A percentile compares a stretch with the other conserved stretches of the same genome.
These are phyloP conservation scores for Mercurialis annua DNA, from an alignment of 345 rosid species.

Conservation along the genomic window DNA sequence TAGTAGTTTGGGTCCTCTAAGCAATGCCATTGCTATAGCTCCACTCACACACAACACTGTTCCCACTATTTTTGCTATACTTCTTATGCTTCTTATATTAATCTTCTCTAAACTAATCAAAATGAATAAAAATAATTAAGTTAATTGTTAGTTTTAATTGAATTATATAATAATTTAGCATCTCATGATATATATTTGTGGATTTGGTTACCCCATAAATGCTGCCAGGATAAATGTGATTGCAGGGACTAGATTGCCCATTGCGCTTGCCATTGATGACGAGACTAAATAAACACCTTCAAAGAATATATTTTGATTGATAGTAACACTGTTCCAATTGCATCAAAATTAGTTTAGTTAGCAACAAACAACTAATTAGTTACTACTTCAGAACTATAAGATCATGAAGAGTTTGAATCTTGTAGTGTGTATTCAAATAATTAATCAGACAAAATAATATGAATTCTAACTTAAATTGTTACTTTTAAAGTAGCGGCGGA, in stretches of 20 bases:
- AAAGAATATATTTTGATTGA: constrained; percentile 37
- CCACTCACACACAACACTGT: constrained; percentile 58
- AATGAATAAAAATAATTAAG: background rate
- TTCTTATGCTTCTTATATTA: constrained; percentile 43
- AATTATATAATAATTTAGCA: too few species aligned
- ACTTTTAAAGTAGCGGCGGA: too few species aligned
- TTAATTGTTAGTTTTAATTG: background rate
- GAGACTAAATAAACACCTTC: constrained; percentile 46
- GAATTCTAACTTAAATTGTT: too few species aligned
- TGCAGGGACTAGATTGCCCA: constrained; percentile 39
- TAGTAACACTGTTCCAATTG: constrained; percentile 27
- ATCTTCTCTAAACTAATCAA: constrained; percentile 59
- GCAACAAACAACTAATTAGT: too few species aligned
- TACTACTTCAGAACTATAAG: too few species aligned
- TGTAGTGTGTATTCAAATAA: too few species aligned
- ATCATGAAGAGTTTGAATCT: too few species aligned
- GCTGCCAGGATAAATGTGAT: constrained; percentile 40
- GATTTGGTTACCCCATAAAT: constrained; percentile 28
- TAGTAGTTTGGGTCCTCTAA: constrained; percentile 67
- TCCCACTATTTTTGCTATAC: constrained; percentile 61
- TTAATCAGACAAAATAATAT: too few species aligned
- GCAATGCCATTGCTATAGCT: constrained; percentile 61
- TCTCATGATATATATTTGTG: background rate
- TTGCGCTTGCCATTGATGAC: constrained; percentile 42
- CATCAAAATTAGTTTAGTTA: background rate